These are phyloP conservation scores for Mortierella sp. DNA, from an alignment of 371 early-diverging fungal genomes.

Conservation along the genomic window DNA sequence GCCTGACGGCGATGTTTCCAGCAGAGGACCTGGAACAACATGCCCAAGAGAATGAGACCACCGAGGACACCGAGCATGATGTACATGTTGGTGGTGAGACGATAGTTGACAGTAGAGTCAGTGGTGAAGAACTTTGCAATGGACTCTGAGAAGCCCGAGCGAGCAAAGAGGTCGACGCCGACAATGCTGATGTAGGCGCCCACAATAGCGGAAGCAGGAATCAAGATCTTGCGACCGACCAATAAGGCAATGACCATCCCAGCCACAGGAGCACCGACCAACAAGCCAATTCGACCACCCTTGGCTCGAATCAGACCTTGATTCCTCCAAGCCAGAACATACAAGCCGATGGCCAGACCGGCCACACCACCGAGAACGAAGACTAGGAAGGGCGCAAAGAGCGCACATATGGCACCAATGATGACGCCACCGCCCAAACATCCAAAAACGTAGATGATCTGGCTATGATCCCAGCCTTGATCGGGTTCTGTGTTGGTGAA, in stretches of 20 bases:
- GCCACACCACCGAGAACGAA: constrained; percentile 72
- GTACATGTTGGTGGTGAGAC: constrained; percentile 37
- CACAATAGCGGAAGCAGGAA: constrained; percentile 71
- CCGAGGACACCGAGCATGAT: constrained; percentile 41
- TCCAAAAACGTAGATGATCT: constrained; percentile 93
- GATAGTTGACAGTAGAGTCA: constrained; percentile 11
- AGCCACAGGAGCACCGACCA: constrained; percentile 64
- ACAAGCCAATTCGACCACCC: constrained; percentile 73
- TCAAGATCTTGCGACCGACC: constrained; percentile 67
- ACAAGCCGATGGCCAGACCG: constrained; percentile 59
- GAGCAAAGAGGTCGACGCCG: constrained; percentile 80
- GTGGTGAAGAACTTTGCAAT: constrained; percentile 29
- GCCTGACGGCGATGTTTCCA: constrained; percentile 17
- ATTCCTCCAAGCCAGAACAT: constrained; percentile 68
- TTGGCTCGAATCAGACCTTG: constrained; percentile 63
- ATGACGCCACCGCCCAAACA: constrained; percentile 85
- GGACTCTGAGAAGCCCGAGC: constrained; percentile 71
- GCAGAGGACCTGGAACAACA: constrained; percentile 14
- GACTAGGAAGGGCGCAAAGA: constrained; percentile 49
- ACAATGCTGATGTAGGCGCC: constrained; percentile 79
- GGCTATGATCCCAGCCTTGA: constrained; percentile 34
- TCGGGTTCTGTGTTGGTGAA: constrained; percentile 61
- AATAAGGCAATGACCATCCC: constrained; percentile 65
- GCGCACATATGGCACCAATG: constrained; percentile 33
- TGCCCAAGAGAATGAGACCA: constrained; percentile 21